Conservation (phyloP, 2,329 filamentous ascomycete species). For the Fusarium guadeloupense region DNA sequence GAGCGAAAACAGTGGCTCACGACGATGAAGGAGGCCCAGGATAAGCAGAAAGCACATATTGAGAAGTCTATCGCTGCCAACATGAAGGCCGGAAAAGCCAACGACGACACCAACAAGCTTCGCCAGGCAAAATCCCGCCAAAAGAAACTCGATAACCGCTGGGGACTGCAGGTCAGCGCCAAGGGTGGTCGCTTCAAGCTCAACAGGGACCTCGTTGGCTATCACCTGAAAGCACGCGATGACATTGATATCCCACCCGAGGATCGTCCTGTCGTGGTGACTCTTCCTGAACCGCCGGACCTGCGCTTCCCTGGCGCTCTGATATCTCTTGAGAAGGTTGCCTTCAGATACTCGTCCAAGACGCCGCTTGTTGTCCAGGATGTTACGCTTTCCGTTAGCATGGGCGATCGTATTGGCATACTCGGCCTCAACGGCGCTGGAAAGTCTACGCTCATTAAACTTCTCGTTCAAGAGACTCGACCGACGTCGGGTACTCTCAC, state of each 20-base stretch:
- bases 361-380: constrained; percentile 63
- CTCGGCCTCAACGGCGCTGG: constrained; percentile 83
- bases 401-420: constrained; percentile 78
- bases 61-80: constrained; percentile 80
- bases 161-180: constrained; percentile 77
- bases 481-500: constrained; percentile 70
- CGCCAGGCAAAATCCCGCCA: constrained; percentile 86
- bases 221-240: constrained; percentile 63
- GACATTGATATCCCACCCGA: constrained; percentile 77
- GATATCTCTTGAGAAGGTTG: constrained; percentile 74
- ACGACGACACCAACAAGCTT: constrained; percentile 85
- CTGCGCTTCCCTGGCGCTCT: constrained; percentile 79
- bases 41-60: constrained; percentile 82
- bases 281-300: constrained; percentile 71
- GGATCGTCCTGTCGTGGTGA: constrained; percentile 65
- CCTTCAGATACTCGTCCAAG: constrained; percentile 67
- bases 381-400: constrained; percentile 73
- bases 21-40: constrained; percentile 83
- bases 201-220: constrained; percentile 76
- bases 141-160: constrained; percentile 84
- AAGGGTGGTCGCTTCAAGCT: constrained; percentile 82
- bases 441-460: constrained; percentile 79
- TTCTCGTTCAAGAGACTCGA: constrained; percentile 69
- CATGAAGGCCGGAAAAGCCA: constrained; percentile 77
- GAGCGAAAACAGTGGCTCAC: constrained; percentile 74